A percentile compares a stretch with the other conserved stretches of the same genome.
These are phyloP conservation scores for Talaromyces verruculosus DNA, from an alignment of 2,329 filamentous ascomycete species.

Conservation along the genomic window DNA sequence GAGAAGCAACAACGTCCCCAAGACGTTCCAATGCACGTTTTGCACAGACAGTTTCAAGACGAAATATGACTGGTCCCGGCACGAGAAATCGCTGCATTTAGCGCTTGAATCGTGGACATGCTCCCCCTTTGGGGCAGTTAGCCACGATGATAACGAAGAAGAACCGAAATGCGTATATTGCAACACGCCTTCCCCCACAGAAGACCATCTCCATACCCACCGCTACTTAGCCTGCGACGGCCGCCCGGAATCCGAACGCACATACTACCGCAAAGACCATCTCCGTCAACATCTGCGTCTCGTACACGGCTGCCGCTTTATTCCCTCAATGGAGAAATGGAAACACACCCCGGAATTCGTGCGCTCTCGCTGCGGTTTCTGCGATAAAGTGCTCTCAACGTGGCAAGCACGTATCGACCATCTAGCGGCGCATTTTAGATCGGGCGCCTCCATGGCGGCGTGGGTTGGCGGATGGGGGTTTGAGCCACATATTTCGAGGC, in stretches of 20 bases:
- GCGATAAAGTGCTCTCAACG: slow-evolving; percentile 31
- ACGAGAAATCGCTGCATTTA: slow-evolving; percentile 51
- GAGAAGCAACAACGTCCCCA: slow-evolving; percentile 1
- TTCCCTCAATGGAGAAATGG: slow-evolving; percentile 54
- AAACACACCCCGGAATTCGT: slow-evolving; percentile 53
- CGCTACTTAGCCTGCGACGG: slow-evolving; percentile 51
- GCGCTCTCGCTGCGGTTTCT: slow-evolving; percentile 42
- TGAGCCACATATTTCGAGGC: slow-evolving; percentile 36
- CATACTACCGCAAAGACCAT: slow-evolving; percentile 60
- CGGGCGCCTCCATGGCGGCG: slow-evolving; percentile 38
- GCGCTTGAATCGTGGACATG: slow-evolving; percentile 38
- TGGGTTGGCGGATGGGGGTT: slow-evolving; percentile 45
- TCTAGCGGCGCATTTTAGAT: slow-evolving; percentile 42
- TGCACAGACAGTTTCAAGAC: slow-evolving; percentile 49
- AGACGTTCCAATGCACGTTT: slow-evolving; percentile 46
- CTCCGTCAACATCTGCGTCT: slow-evolving; percentile 56
- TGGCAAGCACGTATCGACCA: slow-evolving; percentile 39
- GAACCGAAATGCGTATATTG: slow-evolving; percentile 51
- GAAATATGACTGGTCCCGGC: slow-evolving; percentile 51
- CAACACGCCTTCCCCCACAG: slow-evolving; percentile 44
- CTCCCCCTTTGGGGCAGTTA: slow-evolving; percentile 10
- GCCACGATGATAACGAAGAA: neutral
- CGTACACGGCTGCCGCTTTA: slow-evolving; percentile 55
- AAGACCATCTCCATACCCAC: slow-evolving; percentile 51
- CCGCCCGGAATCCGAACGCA: slow-evolving; percentile 51